Conservation (phyloP, 768 basidiomycete genomes). For the Leccinellum rugosiceps region DNA sequence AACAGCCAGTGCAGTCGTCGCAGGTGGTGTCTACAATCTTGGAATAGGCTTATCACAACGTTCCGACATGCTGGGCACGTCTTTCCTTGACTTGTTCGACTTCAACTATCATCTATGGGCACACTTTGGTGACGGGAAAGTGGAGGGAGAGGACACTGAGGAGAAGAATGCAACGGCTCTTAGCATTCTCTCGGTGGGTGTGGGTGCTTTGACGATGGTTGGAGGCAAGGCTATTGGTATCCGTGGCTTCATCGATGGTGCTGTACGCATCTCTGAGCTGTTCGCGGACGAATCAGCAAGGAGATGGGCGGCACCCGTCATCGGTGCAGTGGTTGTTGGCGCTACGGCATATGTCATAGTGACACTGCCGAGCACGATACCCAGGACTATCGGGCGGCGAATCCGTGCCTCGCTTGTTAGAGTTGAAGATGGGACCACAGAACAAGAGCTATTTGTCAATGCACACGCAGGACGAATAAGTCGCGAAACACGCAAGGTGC, state of each 20-base stretch:
- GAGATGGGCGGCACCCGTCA: constrained; percentile 83
- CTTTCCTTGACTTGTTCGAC: constrained; percentile 83
- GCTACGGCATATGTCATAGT: constrained; percentile 76
- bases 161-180: constrained; percentile 57
- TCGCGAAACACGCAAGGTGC: constrained; percentile 89
- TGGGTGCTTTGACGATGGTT: constrained; percentile 88
- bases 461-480: constrained; percentile 67
- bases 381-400: constrained; percentile 84
- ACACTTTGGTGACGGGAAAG: constrained; percentile 56
- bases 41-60: constrained; percentile 80
- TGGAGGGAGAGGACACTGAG: constrained; percentile 29
- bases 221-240: constrained; percentile 79
- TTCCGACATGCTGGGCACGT: constrained; percentile 73
- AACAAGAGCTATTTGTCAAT: constrained; percentile 60
- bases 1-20: constrained; percentile 54
- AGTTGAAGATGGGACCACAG: constrained; percentile 42
- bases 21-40: constrained; percentile 76
- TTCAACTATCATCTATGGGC: constrained; percentile 74
- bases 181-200: constrained; percentile 68
- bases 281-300: constrained; percentile 76
- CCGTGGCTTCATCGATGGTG: constrained; percentile 72
- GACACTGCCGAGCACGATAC: constrained; percentile 86
- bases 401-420: constrained; percentile 62
- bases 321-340: constrained; percentile 75
- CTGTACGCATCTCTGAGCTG: constrained; percentile 72